phyloP scores from a whole-genome alignment of 2,329 filamentous ascomycete genomes.

The Corinectria fuckeliana region DNA sequence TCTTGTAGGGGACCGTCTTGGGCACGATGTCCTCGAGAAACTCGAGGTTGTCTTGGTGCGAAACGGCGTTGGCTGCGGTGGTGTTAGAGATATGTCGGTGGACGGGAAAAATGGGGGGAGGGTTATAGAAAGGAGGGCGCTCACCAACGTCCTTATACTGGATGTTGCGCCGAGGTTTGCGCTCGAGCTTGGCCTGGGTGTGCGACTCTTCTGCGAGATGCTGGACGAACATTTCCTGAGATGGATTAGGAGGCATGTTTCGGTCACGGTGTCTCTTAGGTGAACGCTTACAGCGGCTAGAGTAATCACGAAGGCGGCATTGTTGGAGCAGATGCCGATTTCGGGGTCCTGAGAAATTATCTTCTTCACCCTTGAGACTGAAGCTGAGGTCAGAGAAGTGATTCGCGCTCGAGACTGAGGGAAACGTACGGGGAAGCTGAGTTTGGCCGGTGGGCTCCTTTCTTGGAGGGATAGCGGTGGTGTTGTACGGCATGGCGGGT shows the following conservation, averaged over 20 bases:
- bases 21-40: conserved; percentile 93
- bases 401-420: background rate
- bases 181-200: conserved; percentile 87
- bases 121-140: conserved; percentile 30
- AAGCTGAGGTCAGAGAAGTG: conserved; percentile 5
- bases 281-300: conserved; percentile 75
- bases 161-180: conserved; percentile 90
- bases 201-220: conserved; percentile 85
- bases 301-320: conserved; percentile 92
- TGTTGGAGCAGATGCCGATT: conserved; percentile 85
- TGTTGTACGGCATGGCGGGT: conserved; percentile 84
- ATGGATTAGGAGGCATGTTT: conserved; percentile 13
- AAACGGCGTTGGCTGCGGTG: conserved; percentile 79
- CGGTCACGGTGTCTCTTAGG: background rate
- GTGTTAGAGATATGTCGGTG: too few relatives aligned
- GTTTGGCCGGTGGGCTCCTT: conserved; percentile 86
- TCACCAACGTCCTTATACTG: conserved; percentile 93
- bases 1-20: conserved; percentile 80
- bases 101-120: background rate
- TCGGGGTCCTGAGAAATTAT: conserved; percentile 91
- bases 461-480: conserved; percentile 77
- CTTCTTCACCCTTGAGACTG: conserved; percentile 95
- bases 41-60: conserved; percentile 90
- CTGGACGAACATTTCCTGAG: conserved; percentile 91
- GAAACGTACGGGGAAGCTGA: conserved; percentile 79